Evolutionary conservation across 2,329 filamentous ascomycete species (phyloP).

Genomic region (Cladosporium sp.): DNA sequence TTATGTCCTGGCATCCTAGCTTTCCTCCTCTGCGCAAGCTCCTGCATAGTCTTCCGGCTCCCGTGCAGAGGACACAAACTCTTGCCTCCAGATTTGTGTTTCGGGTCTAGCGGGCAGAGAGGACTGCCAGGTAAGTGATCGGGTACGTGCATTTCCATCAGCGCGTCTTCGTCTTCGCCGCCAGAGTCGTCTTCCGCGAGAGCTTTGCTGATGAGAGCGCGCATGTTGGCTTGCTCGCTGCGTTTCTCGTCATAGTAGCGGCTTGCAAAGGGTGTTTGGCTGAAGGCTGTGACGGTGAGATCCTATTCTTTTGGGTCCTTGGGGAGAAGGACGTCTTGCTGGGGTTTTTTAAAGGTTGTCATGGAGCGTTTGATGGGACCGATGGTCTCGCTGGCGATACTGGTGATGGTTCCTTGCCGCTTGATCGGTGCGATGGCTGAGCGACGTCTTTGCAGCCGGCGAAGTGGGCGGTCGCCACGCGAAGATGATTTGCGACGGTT

Average conservation of each 20-base stretch:
- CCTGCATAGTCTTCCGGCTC: slow-evolving; percentile 18
- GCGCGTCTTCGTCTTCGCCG: slow-evolving; percentile 20
- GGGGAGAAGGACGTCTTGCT: neutral
- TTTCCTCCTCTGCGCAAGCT: neutral
- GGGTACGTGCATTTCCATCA: slow-evolving; percentile 36
- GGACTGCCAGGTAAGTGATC: slow-evolving; percentile 42
- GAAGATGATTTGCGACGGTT: neutral
- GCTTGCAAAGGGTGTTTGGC: slow-evolving; percentile 29
- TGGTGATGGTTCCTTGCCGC: neutral
- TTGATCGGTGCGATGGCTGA: slow-evolving; percentile 2
- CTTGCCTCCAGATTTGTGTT: slow-evolving; percentile 33
- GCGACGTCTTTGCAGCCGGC: neutral
- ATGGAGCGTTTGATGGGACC: neutral
- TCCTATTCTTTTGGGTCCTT: slow-evolving; percentile 14
- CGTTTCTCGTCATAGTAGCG: slow-evolving; percentile 28
- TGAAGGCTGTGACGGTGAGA: slow-evolving; percentile 26
- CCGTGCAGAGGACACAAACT: slow-evolving; percentile 39
- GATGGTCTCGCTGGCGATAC: neutral
- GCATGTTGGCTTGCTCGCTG: slow-evolving; percentile 22
- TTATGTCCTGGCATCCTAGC: slow-evolving; percentile 5
- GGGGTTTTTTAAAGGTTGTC: neutral
- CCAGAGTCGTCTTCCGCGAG: slow-evolving; percentile 22
- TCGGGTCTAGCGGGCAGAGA: slow-evolving; percentile 38
- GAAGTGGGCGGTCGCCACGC: neutral
- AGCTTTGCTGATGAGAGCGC: slow-evolving; percentile 22